Base-by-base conservation (phyloP, 2,329 filamentous ascomycete species). In the Sclerotiophoma versabilis region DNA sequence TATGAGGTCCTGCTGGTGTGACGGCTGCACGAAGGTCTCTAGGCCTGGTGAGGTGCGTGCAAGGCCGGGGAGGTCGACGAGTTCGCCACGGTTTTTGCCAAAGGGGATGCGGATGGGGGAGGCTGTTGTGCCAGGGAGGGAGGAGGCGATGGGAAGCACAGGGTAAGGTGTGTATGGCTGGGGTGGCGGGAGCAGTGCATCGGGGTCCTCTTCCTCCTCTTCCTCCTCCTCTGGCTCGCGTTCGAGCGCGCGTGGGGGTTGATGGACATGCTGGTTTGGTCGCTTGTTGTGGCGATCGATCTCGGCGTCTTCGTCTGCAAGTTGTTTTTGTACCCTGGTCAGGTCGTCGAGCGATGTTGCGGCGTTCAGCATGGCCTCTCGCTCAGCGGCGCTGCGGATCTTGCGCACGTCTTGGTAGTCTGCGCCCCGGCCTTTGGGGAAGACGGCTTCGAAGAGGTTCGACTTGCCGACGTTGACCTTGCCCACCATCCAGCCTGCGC, bases 401-500 rank as follows among this genome's bases (percentile, higher is more conserved):
- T 72, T 70, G 32, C 73, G 71, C 1, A 75, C 54, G 22, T 72
- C 64, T 29, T 76, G 66, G 37, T 67, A 70, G 20, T 69, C 78
- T 66, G 49, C 73, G 64, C 52, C 75, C 64, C 67, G 74, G 46
- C 66, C 80, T 90, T 93, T 88, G 4, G 96, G 93, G 67, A 93
- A 96, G 7, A 97, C 86, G 4, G 87, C 84, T 64, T 95, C 88
- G 57, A 98, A 96, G 2, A 99, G 83, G 69, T 89, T 89, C 65
- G 93, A 98, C 77, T 99, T 99, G 20, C 95, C 96, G 2, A 98
- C 96, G 70, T 99, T 99, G 59, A 92, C 92, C 75, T 96, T 98
- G n/a, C 95, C 95, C 2, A 99, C 90, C 81, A 99, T 88, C 93
- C 95, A 99, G 14, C 90, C 88, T 14, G 88, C 95, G 4, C 93